Evolutionary conservation across 495 filamentous ascomycete genomes (phyloP).

Genomic region (Aspergillus panamensis): DNA sequence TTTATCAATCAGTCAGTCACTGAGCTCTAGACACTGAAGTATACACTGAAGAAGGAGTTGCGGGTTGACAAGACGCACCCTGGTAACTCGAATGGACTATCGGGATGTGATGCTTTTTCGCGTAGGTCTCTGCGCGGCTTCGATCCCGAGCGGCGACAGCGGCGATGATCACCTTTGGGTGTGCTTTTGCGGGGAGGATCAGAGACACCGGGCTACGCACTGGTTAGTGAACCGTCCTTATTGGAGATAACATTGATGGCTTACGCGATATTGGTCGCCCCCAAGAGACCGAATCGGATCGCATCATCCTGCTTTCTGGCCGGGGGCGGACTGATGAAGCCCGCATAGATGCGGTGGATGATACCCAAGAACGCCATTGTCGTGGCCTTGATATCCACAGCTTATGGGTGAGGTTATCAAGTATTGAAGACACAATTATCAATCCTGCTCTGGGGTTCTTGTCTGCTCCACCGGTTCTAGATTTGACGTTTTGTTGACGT

Average conservation of each 20-base stretch:
- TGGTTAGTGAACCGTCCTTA: background rate
- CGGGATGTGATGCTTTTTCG: slow-evolving; percentile 55
- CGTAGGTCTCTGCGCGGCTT: slow-evolving; percentile 50
- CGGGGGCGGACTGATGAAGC: slow-evolving; percentile 21
- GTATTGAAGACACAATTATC: too few relatives aligned
- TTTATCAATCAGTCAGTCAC: slow-evolving; percentile 1
- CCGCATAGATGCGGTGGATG: slow-evolving; percentile 17
- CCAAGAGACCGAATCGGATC: slow-evolving; percentile 32
- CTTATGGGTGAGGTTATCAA: too few relatives aligned
- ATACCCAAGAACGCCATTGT: background rate
- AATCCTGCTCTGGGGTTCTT: too few relatives aligned
- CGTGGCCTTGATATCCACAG: too few relatives aligned
- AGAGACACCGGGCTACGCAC: slow-evolving; percentile 27
- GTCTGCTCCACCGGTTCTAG: too few relatives aligned
- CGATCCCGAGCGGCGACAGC: slow-evolving; percentile 57
- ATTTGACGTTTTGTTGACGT: too few relatives aligned
- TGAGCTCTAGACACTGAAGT: background rate
- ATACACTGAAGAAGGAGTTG: background rate
- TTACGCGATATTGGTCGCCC: slow-evolving; percentile 32
- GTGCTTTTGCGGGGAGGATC: slow-evolving; percentile 53
- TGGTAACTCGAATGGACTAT: slow-evolving; percentile 48
- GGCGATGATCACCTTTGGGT: slow-evolving; percentile 56
- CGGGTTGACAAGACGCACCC: slow-evolving; percentile 24
- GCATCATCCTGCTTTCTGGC: slow-evolving; percentile 25
- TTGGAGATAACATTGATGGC: background rate